Evolutionary conservation across 2,329 filamentous ascomycete species (phyloP).

Genomic region (Periconia macrospinosa): DNA sequence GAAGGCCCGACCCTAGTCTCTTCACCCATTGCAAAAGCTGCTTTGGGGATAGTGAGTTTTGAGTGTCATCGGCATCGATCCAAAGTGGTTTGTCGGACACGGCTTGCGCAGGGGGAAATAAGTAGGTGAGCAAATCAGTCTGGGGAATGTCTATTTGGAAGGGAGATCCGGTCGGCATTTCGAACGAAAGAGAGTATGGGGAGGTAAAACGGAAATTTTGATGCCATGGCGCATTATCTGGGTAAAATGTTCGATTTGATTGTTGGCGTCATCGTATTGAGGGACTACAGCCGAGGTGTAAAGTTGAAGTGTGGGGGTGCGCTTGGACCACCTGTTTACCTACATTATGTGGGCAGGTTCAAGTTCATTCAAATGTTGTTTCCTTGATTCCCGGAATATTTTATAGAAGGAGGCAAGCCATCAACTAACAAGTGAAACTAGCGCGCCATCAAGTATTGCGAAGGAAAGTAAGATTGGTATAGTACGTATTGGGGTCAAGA

Average conservation of each 20-base stretch:
- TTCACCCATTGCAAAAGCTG: slow-evolving; percentile 56
- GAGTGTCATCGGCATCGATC: slow-evolving; percentile 54
- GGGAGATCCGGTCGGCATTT: slow-evolving; percentile 51
- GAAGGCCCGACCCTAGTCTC: slow-evolving; percentile 54
- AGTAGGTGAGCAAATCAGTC: slow-evolving; percentile 45
- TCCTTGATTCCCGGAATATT: too few relatives aligned
- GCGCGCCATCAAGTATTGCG: too few relatives aligned
- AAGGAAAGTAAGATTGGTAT: too few relatives aligned
- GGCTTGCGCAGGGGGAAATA: slow-evolving; percentile 37
- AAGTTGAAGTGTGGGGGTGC: neutral
- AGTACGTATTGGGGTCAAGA: too few relatives aligned
- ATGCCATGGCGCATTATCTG: neutral
- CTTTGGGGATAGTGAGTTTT: slow-evolving; percentile 50
- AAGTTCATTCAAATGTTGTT: too few relatives aligned
- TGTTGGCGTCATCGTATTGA: neutral
- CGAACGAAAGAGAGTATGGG: neutral
- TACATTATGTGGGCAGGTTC: too few relatives aligned
- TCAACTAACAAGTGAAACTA: too few relatives aligned
- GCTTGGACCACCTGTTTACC: neutral
- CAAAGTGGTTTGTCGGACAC: slow-evolving; percentile 54
- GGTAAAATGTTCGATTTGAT: neutral
- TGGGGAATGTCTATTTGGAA: slow-evolving; percentile 53
- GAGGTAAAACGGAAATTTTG: neutral
- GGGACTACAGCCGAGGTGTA: neutral
- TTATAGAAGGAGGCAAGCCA: too few relatives aligned